Base-by-base conservation (phyloP, 768 basidiomycete genomes). In the Boletus rubropictus region DNA sequence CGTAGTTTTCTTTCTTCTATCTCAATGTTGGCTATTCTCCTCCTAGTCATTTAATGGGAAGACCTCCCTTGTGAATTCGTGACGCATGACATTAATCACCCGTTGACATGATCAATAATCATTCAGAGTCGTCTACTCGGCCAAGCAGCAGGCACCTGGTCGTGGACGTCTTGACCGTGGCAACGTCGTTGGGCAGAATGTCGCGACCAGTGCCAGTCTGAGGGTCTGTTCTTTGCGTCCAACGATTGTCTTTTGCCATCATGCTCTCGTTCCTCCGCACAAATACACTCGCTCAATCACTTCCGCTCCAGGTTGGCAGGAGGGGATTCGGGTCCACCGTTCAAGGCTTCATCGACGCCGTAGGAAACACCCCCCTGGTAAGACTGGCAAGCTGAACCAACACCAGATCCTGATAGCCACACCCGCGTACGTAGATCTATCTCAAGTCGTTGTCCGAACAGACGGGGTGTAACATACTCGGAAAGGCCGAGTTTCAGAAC, bases 401-500 rank as follows among this genome's bases (percentile, higher is more conserved):
- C n/a, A 20, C 9, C 24, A 25, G 24, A 21, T 39, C 48, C 40
- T 46, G 21, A 65, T 34, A 5, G 21, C n/a, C n/a, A 8, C 29
- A 18, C n/a, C 17, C 21, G 18, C 17, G 28, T 17, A 3, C 62
- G 15, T 21, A 96, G 92, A 93, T 97, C 50, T 80, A 83, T 53
- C 75, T 97, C 44, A 83, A 89, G 65, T 68, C 69, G 12, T 74
- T 96, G 7, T 96, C 91, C 9, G 81, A 91, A 55, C 80, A 79
- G 62, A 89, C 82, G 1, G 93, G 92, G 14, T 82, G 80, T 45
- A 79, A 79, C 43, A 91, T 97, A 51, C 83, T 84, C 39, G 94
- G 89, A n/a, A 97, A 99, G 65, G 91, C 96, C 17, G 96, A 99
- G 69, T 94, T 96, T 62, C 93, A 96, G 71, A 97, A 97, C 60